These are phyloP conservation scores for Microbotryomycetes sp. DNA, from an alignment of 1,284 basidiomycete species.

Conservation along the genomic window DNA sequence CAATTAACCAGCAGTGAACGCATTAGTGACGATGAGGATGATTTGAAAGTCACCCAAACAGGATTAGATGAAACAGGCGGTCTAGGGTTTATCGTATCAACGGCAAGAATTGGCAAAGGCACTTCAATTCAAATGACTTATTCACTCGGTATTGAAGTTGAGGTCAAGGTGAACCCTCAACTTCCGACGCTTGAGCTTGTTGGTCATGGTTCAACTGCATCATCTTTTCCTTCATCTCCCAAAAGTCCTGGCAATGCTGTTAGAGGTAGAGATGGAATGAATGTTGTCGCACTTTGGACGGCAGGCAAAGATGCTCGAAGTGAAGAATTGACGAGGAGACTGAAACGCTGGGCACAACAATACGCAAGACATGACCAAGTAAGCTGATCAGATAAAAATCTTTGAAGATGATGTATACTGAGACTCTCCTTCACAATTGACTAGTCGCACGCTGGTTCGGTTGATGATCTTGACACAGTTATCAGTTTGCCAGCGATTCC, in stretches of 20 bases:
- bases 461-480: not conserved
- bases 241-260: slow-evolving; percentile 28
- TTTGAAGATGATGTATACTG: not conserved
- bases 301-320: slow-evolving; percentile 24
- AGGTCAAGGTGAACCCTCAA: slow-evolving; percentile 25
- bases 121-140: slow-evolving; percentile 17
- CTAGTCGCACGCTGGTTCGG: not conserved
- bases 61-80: slow-evolving; percentile 23
- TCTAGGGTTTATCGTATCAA: slow-evolving; percentile 28
- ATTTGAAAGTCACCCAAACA: not conserved
- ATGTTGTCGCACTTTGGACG: slow-evolving; percentile 31
- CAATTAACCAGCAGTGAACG: too few relatives aligned
- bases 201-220: slow-evolving; percentile 5
- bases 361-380: slow-evolving; percentile 6
- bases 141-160: slow-evolving; percentile 26
- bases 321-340: slow-evolving; percentile 15
- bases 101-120: slow-evolving; percentile 8
- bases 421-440: not conserved
- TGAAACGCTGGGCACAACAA: slow-evolving; percentile 11
- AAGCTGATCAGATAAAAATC: not conserved
- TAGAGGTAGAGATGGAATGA: slow-evolving; percentile 30
- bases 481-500: slow-evolving; percentile 15
- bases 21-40: slow-evolving; percentile 4
- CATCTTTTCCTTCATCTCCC: slow-evolving; percentile 5
- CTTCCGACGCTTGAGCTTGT: slow-evolving; percentile 28